Conservation (phyloP, 495 filamentous ascomycete species). For the Daldinia bambusicola region DNA sequence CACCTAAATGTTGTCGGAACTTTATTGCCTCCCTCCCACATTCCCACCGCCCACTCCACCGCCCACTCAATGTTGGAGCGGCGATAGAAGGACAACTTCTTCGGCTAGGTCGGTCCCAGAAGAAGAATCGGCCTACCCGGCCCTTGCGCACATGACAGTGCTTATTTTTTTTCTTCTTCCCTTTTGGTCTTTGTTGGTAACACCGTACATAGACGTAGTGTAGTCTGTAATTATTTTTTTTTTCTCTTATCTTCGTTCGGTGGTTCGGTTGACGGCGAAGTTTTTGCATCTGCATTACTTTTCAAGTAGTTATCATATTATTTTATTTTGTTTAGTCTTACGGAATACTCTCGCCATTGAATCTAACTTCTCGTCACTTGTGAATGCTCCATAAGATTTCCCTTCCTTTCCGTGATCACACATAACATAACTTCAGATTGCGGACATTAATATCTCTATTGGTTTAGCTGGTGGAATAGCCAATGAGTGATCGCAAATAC, state of each 20-base stretch:
- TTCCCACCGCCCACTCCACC: too few species aligned
- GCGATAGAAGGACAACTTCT: neutral
- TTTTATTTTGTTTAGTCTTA: neutral
- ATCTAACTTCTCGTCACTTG: neutral
- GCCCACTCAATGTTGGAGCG: slow-evolving; percentile 14
- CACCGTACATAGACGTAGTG: slow-evolving; percentile 5
- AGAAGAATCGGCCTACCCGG: slow-evolving; percentile 24
- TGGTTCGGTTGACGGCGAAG: too few species aligned
- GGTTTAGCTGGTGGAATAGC: slow-evolving; percentile 7
- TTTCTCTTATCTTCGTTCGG: neutral
- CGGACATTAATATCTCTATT: neutral
- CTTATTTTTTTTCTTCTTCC: slow-evolving; percentile 7
- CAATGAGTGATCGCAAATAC: slow-evolving; percentile 33
- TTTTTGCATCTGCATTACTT: neutral
- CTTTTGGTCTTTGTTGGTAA: slow-evolving; percentile 27
- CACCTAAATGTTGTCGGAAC: slow-evolving; percentile 9
- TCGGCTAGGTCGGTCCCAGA: slow-evolving; percentile 36
- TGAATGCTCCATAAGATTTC: slow-evolving; percentile 1
- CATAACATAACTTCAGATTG: neutral
- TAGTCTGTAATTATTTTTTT: neutral
- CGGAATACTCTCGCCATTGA: neutral
- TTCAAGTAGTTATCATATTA: neutral
- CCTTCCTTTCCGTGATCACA: neutral
- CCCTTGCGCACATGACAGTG: slow-evolving; percentile 23
- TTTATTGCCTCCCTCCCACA: slow-evolving; percentile 6